These are phyloP conservation scores for Aspergillus awamori DNA, from an alignment of 2,329 filamentous ascomycete species.

Conservation along the genomic window DNA sequence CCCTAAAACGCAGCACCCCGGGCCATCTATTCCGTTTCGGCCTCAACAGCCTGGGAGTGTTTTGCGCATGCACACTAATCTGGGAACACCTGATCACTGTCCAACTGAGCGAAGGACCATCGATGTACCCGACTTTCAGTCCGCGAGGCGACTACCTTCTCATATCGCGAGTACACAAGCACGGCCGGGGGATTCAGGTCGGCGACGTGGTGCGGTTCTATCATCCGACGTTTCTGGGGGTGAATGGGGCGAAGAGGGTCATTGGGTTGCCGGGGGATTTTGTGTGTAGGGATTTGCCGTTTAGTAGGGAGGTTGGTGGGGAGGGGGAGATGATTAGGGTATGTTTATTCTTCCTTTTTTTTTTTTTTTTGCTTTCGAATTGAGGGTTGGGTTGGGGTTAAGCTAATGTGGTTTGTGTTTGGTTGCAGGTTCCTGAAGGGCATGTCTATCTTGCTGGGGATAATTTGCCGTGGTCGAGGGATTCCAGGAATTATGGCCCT, in stretches of 20 bases:
- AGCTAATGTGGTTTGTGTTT: slow-evolving; percentile 9
- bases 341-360: slow-evolving; percentile 17
- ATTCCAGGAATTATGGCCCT: slow-evolving; percentile 85
- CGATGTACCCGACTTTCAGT: slow-evolving; percentile 85
- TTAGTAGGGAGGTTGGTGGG: slow-evolving; percentile 35
- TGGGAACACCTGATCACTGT: slow-evolving; percentile 65
- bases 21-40: slow-evolving; percentile 31
- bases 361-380: background rate
- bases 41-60: slow-evolving; percentile 37
- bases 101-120: slow-evolving; percentile 68
- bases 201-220: slow-evolving; percentile 82
- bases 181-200: slow-evolving; percentile 69
- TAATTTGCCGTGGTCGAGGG: slow-evolving; percentile 79
- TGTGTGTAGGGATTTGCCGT: slow-evolving; percentile 49
- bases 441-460: slow-evolving; percentile 93
- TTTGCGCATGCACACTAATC: slow-evolving; percentile 41
- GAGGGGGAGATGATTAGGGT: slow-evolving; percentile 55
- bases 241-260: slow-evolving; percentile 76
- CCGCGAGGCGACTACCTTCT: slow-evolving; percentile 69
- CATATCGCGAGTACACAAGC: slow-evolving; percentile 67
- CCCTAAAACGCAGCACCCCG: slow-evolving; percentile 28
- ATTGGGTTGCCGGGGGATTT: slow-evolving; percentile 69
- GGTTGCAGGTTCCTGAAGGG: slow-evolving; percentile 74
- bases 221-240: slow-evolving; percentile 67
- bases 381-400: background rate